Percentiles rank a stretch among this genome's conserved stretches.
Evolutionary conservation across 331 rosid genomes (phyloP).

Genomic region (Telfairia occidentalis): DNA sequence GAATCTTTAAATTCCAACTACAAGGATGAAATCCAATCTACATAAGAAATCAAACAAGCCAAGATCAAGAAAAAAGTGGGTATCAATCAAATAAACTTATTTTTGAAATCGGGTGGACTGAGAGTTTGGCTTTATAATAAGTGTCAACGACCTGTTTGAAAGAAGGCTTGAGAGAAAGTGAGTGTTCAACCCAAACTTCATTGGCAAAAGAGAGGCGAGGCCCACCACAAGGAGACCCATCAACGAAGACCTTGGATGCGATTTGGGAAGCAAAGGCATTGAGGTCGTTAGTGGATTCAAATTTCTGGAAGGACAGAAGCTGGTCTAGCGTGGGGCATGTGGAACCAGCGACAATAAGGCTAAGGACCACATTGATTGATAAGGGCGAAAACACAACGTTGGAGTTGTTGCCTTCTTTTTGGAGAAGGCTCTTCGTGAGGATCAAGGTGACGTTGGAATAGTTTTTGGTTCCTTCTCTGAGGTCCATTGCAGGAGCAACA

Average conservation of each 20-base stretch:
- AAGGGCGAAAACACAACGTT: not conserved
- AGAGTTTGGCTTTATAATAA: slow-evolving; percentile 44
- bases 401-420: not conserved
- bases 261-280: not conserved
- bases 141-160: slow-evolving; percentile 41
- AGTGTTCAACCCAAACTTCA: slow-evolving; percentile 49
- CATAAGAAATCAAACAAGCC: not conserved
- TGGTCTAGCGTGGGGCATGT: not conserved
- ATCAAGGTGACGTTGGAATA: not conserved
- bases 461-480: no score
- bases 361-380: not conserved
- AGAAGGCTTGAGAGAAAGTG: slow-evolving; percentile 40
- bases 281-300: not conserved
- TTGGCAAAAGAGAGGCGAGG: slow-evolving; percentile 48
- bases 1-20: not conserved
- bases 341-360: not conserved
- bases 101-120: slow-evolving; percentile 47
- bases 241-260: slow-evolving; percentile 24
- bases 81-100: slow-evolving; percentile 33
- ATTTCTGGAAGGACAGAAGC: not conserved
- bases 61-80: not conserved
- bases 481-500: no score
- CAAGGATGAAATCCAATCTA: not conserved
- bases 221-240: slow-evolving; percentile 49
- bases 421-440: not conserved